These are phyloP conservation scores for Musa troglodytarum DNA, from an alignment of 176 grass and related monocot species.

Conservation along the genomic window DNA sequence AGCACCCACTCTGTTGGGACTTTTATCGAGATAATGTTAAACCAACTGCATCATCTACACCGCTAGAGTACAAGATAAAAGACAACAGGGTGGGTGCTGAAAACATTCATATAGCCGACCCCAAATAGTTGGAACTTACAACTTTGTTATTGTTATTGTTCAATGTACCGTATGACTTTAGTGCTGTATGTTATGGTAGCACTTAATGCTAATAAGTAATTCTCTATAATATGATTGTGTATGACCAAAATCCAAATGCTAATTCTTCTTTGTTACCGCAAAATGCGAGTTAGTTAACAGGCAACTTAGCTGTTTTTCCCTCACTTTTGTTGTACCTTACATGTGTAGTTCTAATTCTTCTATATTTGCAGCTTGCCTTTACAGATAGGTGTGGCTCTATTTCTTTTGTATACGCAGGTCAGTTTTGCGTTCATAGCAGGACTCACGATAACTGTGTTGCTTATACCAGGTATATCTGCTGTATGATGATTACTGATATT, in stretches of 20 bases:
- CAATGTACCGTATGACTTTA: too few species aligned
- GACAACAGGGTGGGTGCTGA: too few species aligned
- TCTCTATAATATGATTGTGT: too few species aligned
- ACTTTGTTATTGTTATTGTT: too few species aligned
- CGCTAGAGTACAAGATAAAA: too few species aligned
- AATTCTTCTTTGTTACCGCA: neutral
- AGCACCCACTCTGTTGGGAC: too few species aligned
- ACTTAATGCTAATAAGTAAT: too few species aligned
- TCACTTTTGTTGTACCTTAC: neutral
- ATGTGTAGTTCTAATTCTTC: neutral
- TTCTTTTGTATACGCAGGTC: conserved; percentile 89
- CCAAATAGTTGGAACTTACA: too few species aligned
- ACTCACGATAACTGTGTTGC: conserved; percentile 75
- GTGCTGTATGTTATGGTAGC: too few species aligned
- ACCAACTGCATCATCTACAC: too few species aligned
- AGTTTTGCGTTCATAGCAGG: conserved; percentile 93
- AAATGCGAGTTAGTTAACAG: neutral
- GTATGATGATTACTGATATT: conserved; percentile 1
- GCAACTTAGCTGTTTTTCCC: neutral
- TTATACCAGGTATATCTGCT: conserved; percentile 65
- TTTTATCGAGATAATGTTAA: too few species aligned
- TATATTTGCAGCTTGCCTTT: conserved; percentile 56
- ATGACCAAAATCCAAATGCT: neutral
- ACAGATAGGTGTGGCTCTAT: conserved; percentile 89
- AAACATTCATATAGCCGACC: too few species aligned